Conservation (phyloP, 2,329 filamentous ascomycete genomes). For the Raffaelea deltoideospora region DNA sequence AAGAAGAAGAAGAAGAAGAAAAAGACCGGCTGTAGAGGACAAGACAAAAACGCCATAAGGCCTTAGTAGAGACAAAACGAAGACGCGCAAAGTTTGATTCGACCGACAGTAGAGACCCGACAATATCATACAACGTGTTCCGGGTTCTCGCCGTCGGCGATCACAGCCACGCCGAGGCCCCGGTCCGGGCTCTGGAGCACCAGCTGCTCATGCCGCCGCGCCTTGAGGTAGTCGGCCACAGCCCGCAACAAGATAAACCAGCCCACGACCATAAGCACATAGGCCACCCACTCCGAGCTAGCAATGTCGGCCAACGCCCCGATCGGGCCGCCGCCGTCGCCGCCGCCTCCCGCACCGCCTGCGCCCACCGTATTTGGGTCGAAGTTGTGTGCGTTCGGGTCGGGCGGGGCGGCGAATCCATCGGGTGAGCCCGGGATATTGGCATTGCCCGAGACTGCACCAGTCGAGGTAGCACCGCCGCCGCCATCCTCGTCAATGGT, state of each 20-base stretch:
- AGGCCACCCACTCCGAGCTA: conserved; percentile 77
- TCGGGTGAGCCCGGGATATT: conserved; percentile 31
- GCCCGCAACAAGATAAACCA: conserved; percentile 96
- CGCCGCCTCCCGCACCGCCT: conserved; percentile 16
- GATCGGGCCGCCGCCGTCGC: conserved; percentile 14
- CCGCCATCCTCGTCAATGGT: conserved; percentile 22
- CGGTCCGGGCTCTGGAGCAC: conserved; percentile 87
- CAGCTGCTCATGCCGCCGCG: conserved; percentile 79
- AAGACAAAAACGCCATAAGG: neutral
- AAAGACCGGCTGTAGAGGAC: conserved; percentile 1
- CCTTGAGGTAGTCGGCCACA: conserved; percentile 80
- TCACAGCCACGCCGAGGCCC: conserved; percentile 68
- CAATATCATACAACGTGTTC: conserved; percentile 40
- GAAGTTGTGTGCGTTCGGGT: conserved; percentile 85
- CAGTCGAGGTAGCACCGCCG: conserved; percentile 22
- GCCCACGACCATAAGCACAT: conserved; percentile 87
- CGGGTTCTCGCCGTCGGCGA: conserved; percentile 69
- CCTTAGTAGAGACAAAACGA: neutral
- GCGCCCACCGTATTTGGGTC: conserved; percentile 52
- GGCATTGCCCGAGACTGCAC: conserved; percentile 22
- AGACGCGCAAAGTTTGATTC: neutral
- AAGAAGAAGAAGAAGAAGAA: neutral
- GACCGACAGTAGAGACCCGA: neutral
- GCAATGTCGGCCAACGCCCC: conserved; percentile 42
- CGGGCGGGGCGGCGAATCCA: conserved; percentile 54